Percentiles rank a stretch among this genome's conserved stretches.
phyloP scores from a whole-genome alignment of 805 yeast species.

The Schwanniomyces sp. region DNA sequence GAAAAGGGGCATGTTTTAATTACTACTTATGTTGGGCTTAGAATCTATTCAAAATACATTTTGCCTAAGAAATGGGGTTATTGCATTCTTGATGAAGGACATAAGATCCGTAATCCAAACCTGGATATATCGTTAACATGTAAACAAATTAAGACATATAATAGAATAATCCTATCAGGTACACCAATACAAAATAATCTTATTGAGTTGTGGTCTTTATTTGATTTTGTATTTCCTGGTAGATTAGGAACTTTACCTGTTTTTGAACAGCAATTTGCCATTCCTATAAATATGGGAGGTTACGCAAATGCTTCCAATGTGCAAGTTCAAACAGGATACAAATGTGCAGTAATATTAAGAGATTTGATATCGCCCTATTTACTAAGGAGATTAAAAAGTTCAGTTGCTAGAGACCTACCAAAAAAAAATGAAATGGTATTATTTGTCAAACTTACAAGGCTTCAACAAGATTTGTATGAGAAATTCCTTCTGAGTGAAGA shows the following conservation, averaged over 20 bases:
- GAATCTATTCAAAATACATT: constrained; percentile 61
- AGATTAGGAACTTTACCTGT: constrained; percentile 92
- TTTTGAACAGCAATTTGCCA: constrained; percentile 86
- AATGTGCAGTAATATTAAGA: constrained; percentile 88
- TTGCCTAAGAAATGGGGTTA: constrained; percentile 84
- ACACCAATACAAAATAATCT: constrained; percentile 96
- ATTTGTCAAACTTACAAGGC: constrained; percentile 80
- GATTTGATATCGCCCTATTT: constrained; percentile 90
- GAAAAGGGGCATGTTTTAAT: constrained; percentile 78
- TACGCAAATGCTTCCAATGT: constrained; percentile 95
- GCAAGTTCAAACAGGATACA: constrained; percentile 94
- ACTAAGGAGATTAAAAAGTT: constrained; percentile 82
- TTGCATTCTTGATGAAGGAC: constrained; percentile 93
- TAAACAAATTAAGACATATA: constrained; percentile 80
- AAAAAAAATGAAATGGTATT: constrained; percentile 91
- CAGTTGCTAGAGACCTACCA: constrained; percentile 94
- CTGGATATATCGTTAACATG: constrained; percentile 82
- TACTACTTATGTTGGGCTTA: constrained; percentile 88
- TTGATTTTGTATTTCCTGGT: constrained; percentile 95
- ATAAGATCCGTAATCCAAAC: constrained; percentile 93
- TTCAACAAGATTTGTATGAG: constrained; percentile 72
- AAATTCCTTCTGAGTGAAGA: constrained; percentile 78
- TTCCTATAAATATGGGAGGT: constrained; percentile 96
- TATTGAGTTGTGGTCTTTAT: constrained; percentile 89
- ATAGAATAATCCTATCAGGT: constrained; percentile 87